phyloP scores from a whole-genome alignment of 176 grass and related monocot species.

The Oryza officinalis region DNA sequence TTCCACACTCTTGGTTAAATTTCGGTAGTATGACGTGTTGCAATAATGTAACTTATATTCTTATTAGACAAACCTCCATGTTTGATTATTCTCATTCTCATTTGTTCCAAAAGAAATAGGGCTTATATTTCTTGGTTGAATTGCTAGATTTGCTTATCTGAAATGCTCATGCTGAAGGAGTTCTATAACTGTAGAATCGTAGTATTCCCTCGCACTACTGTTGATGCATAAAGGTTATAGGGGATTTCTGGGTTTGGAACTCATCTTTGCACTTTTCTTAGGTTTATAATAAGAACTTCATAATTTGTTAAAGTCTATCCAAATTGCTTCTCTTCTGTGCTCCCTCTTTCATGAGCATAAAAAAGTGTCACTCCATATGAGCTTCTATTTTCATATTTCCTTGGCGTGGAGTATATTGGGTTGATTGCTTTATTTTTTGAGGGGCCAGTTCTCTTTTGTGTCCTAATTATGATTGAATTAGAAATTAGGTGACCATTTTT shows the following conservation, averaged over 20 bases:
- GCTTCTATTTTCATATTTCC: conserved; percentile 16
- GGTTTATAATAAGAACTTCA: background rate
- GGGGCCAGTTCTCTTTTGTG: background rate
- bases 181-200: background rate
- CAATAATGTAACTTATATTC: background rate
- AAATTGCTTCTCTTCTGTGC: background rate
- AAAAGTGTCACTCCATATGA: background rate
- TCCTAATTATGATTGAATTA: background rate
- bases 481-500: conserved; percentile 18
- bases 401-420: background rate
- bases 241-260: background rate
- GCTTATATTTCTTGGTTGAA: background rate
- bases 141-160: background rate
- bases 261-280: background rate
- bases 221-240: background rate
- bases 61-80: conserved; percentile 9
- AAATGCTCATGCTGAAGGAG: background rate
- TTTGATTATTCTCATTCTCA: background rate
- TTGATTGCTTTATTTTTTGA: background rate
- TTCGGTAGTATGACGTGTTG: background rate
- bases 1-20: conserved; percentile 24
- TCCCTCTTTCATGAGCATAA: background rate
- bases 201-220: background rate
- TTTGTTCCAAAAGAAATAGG: background rate
- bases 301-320: background rate